These are phyloP conservation scores for Hymenoscyphus albidus DNA, from an alignment of 2,329 filamentous ascomycete genomes.

Conservation along the genomic window DNA sequence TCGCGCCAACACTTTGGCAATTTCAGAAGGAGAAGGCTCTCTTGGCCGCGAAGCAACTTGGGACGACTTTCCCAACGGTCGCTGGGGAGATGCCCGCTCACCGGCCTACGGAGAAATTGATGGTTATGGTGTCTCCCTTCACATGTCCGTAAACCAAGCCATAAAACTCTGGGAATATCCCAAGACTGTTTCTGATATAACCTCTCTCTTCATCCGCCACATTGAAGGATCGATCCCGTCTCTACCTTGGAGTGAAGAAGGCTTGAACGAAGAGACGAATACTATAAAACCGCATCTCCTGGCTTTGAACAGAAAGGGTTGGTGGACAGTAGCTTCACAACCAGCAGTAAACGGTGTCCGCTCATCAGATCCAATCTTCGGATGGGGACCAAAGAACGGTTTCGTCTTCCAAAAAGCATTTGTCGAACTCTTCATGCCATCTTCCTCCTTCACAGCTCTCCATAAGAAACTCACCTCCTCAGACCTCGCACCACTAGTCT, in stretches of 20 bases:
- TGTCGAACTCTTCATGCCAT: slow-evolving; percentile 89
- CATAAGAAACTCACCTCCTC: slow-evolving; percentile 55
- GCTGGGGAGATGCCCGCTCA: slow-evolving; percentile 89
- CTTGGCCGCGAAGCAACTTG: slow-evolving; percentile 93
- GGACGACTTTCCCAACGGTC: slow-evolving; percentile 97
- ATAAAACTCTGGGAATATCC: slow-evolving; percentile 83
- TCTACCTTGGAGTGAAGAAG: slow-evolving; percentile 92
- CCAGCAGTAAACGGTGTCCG: slow-evolving; percentile 84
- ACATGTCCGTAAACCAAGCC: slow-evolving; percentile 82
- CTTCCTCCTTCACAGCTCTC: slow-evolving; percentile 66
- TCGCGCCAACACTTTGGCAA: slow-evolving; percentile 81
- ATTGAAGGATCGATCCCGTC: slow-evolving; percentile 74
- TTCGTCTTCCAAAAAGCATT: slow-evolving; percentile 99
- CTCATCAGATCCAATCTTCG: slow-evolving; percentile 74
- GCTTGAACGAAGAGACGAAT: slow-evolving; percentile 76
- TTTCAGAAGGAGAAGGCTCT: slow-evolving; percentile 87
- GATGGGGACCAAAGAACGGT: slow-evolving; percentile 88
- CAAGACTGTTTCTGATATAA: slow-evolving; percentile 66
- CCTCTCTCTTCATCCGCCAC: slow-evolving; percentile 73
- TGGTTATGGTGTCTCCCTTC: slow-evolving; percentile 94
- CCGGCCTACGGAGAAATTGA: slow-evolving; percentile 96
- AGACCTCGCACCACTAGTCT: slow-evolving; percentile 63
- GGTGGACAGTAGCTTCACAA: slow-evolving; percentile 96
- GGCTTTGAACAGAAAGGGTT: slow-evolving; percentile 72
- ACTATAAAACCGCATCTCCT: slow-evolving; percentile 75